Conservation (phyloP, 2,329 filamentous ascomycete species). For the Dactylellina cionopaga region DNA sequence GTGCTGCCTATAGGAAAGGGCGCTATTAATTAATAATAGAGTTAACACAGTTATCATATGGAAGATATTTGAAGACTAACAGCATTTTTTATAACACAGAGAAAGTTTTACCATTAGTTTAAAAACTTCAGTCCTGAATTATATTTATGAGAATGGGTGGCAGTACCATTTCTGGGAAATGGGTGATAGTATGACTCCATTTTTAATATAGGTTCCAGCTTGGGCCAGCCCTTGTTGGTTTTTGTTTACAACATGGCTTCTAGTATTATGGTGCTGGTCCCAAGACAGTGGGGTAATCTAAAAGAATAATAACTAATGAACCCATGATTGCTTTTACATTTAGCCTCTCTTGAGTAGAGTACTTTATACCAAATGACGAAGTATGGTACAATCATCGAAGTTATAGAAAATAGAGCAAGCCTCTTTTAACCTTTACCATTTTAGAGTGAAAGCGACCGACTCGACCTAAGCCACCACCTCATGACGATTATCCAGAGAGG, state of each 20-base stretch:
- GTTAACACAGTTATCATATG: no score
- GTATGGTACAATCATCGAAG: no score
- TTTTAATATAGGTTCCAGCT: conserved; percentile 2
- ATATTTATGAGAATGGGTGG: conserved; percentile 64
- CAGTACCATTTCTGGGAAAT: conserved; percentile 66
- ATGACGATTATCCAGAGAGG: conserved; percentile 61
- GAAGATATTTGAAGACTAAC: background rate
- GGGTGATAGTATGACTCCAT: conserved; percentile 39
- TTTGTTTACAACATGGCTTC: no score
- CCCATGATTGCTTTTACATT: no score
- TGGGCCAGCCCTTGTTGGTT: conserved; percentile 54
- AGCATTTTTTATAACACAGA: background rate
- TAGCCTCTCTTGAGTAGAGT: conserved; percentile 7
- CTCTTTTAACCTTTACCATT: no score
- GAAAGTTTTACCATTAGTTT: conserved; percentile 58
- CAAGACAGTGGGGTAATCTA: no score
- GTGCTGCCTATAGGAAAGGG: no score
- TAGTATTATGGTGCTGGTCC: no score
- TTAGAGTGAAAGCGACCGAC: conserved; percentile 75
- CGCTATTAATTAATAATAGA: background rate
- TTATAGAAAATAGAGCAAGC: no score
- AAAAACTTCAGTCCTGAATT: conserved; percentile 63
- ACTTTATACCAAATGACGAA: conserved; percentile 32
- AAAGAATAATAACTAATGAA: no score
- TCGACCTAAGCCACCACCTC: conserved; percentile 84